Conservation (phyloP, 768 basidiomycete species). For the Suillus decipiens region DNA sequence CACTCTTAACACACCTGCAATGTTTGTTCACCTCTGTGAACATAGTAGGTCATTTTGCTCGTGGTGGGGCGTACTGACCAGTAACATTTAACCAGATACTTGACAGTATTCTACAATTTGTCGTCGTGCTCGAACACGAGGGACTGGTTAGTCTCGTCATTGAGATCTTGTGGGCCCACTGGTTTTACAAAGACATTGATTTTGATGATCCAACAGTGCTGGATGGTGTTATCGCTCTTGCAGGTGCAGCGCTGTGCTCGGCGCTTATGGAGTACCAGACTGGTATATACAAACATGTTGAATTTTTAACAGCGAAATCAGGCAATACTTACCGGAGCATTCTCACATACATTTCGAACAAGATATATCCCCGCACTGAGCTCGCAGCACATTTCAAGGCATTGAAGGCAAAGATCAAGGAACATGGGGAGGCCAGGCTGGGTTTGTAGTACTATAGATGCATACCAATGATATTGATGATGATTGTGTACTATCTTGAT, state of each 20-base stretch:
- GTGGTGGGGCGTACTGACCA: too few relatives aligned
- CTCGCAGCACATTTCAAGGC: background rate
- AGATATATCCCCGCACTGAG: background rate
- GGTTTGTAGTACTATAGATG: background rate
- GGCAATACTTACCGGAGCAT: background rate
- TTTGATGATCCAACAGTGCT: background rate
- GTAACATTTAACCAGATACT: background rate
- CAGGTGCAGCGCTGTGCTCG: background rate
- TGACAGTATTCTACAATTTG: background rate
- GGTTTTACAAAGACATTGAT: background rate
- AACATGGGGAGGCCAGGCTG: background rate
- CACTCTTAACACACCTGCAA: background rate
- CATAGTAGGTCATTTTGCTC: background rate
- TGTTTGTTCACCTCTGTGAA: background rate
- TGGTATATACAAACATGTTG: background rate
- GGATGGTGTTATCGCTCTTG: background rate
- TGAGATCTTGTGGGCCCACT: background rate
- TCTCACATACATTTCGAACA: background rate
- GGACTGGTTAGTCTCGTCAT: background rate
- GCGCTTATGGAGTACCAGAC: background rate
- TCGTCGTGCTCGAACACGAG: background rate
- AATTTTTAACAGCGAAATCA: background rate
- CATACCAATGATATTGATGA: background rate
- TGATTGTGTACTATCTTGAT: background rate
- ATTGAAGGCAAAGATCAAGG: background rate